These are phyloP conservation scores for Phalaenopsis hybrid DNA, from an alignment of 116 monocot genomes.

Conservation along the genomic window DNA sequence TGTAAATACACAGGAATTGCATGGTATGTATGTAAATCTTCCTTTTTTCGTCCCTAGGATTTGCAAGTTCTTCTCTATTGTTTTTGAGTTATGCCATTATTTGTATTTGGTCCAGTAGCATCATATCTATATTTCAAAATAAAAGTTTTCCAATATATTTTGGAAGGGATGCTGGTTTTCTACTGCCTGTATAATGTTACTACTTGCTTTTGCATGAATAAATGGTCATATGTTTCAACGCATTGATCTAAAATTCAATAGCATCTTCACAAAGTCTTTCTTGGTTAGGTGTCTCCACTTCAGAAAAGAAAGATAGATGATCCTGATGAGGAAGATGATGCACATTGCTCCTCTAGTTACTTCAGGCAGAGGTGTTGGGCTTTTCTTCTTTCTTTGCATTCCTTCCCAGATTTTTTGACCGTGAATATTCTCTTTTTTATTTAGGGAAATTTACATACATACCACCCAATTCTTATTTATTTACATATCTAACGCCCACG, in stretches of 20 bases:
- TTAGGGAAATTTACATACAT: too few species aligned
- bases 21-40: too few species aligned
- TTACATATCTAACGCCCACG: too few species aligned
- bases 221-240: background rate
- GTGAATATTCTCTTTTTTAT: background rate
- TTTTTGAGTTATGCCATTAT: background rate
- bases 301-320: slow-evolving; percentile 29
- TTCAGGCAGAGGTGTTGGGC: slow-evolving; percentile 34
- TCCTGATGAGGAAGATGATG: slow-evolving; percentile 24
- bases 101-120: background rate
- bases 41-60: too few species aligned
- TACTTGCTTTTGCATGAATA: background rate
- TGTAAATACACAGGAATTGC: too few species aligned
- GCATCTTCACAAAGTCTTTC: slow-evolving; percentile 4
- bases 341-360: slow-evolving; percentile 24
- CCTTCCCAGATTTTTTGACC: background rate
- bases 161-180: background rate
- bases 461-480: too few species aligned
- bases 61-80: background rate
- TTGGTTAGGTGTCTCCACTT: slow-evolving; percentile 27
- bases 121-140: background rate
- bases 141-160: background rate
- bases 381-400: slow-evolving; percentile 10
- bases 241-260: too few species aligned
- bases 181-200: background rate